Base-by-base conservation (phyloP, 495 filamentous ascomycete species). In the Glonium stellatum region DNA sequence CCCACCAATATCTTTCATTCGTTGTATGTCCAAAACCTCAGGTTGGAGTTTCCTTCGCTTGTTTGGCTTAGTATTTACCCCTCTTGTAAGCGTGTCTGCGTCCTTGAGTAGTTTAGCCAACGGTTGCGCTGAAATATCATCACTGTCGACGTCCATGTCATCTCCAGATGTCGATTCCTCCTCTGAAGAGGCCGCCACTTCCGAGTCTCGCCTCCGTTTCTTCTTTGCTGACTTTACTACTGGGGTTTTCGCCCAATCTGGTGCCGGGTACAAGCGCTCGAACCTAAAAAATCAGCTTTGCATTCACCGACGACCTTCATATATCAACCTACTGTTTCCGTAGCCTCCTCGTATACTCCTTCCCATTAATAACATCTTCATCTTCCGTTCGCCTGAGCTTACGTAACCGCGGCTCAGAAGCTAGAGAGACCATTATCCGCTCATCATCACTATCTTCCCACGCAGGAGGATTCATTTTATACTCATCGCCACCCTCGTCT, bases 401-500 rank as follows among this genome's bases (percentile, higher is more conserved):
- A 49, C 92, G 80, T 67, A 95, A 73, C 49, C 85, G 80, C 19
- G 80, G 79, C 44, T 85, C 82, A 42, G 83, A 78, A 10, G 87
- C 87, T 12, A 98, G 80, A 3, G 92, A 96, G 49, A 98, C 78
- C 19, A 82, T 81, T 53, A 96, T 75, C 41, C 86, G 82, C 69
- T 98, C 93, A 66, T 98, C 93, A 65, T 97, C 93, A 72, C 91
- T 96, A 74, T 98, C 93, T 63, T 90, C 83, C 93, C 93, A 98
- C 13, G 88, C 86, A 11, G 88, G 75, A 57, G 59, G 67, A n/a
- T 68, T 60, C 5, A 72, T 72, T 34, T 75, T 64, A n/a, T 78
- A 67, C 4, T 70, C 73, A 25, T 70, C 61, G 39, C 68, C 62
- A 19, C 72, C 74, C 1, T 67, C 64, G 9, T 65, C 72, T 5